Conservation (phyloP, 495 filamentous ascomycete species). For the Baudoinia panamericana region DNA sequence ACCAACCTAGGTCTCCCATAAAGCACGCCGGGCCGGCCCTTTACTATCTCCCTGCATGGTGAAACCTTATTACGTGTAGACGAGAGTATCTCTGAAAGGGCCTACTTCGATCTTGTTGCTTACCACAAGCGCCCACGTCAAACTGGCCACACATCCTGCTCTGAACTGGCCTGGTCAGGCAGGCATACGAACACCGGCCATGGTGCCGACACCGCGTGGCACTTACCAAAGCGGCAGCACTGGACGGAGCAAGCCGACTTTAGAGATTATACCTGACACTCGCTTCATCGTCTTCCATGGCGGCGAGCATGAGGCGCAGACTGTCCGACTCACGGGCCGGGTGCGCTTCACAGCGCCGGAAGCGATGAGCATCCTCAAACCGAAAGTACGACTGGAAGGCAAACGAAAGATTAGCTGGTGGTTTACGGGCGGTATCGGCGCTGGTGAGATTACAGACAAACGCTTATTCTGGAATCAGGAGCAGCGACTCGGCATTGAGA, state of each 20-base stretch:
- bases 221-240: neutral
- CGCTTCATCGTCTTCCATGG: conserved; percentile 31
- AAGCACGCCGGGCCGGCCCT: too few species aligned
- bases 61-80: too few species aligned
- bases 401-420: conserved; percentile 28
- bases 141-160: conserved; percentile 5
- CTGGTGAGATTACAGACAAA: conserved; percentile 26
- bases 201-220: conserved; percentile 10
- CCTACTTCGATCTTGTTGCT: too few species aligned
- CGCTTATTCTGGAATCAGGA: conserved; percentile 24
- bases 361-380: conserved; percentile 25
- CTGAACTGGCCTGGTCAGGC: conserved; percentile 4
- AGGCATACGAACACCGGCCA: conserved; percentile 1
- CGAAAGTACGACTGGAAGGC: conserved; percentile 26
- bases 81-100: too few species aligned
- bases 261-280: conserved; percentile 28
- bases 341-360: conserved; percentile 28
- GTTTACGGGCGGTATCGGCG: conserved; percentile 18
- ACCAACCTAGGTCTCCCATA: too few species aligned
- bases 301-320: conserved; percentile 24
- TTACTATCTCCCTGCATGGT: too few species aligned
- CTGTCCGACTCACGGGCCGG: conserved; percentile 25
- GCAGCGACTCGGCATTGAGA: conserved; percentile 28
- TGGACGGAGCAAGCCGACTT: conserved; percentile 9
- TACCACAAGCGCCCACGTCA: too few species aligned